Percentiles rank a stretch among this genome's conserved stretches.
These are phyloP conservation scores for Trichoderma gracile DNA, from an alignment of 2,329 filamentous ascomycete genomes.

Conservation along the genomic window DNA sequence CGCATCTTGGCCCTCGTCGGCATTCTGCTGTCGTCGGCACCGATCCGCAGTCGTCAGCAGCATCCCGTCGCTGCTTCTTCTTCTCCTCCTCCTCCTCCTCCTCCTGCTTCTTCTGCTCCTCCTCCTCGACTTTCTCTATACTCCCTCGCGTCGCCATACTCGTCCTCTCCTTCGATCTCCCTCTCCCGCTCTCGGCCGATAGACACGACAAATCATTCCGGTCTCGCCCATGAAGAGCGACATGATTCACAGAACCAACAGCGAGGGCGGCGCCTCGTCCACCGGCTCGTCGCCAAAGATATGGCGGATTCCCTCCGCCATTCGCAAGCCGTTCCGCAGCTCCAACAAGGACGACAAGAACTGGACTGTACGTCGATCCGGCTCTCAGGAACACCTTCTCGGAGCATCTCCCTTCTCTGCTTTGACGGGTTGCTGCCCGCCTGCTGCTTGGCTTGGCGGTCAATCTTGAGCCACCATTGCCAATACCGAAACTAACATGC, in stretches of 20 bases:
- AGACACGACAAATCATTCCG: not conserved
- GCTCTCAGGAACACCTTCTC: too few relatives aligned
- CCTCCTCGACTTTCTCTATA: not conserved
- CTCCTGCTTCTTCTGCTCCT: not conserved
- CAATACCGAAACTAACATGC: slow-evolving; percentile 1
- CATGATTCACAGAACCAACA: slow-evolving; percentile 38
- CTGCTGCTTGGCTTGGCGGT: not conserved
- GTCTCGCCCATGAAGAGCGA: slow-evolving; percentile 6
- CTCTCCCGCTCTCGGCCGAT: not conserved
- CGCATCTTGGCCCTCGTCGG: not conserved
- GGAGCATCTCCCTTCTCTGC: not conserved
- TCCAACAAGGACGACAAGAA: slow-evolving; percentile 30
- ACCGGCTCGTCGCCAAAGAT: slow-evolving; percentile 28
- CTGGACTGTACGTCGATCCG: slow-evolving; percentile 26
- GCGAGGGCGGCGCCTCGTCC: slow-evolving; percentile 32
- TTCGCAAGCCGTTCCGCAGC: slow-evolving; percentile 30
- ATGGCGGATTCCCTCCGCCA: slow-evolving; percentile 31
- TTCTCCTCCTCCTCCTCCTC: not conserved
- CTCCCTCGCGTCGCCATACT: not conserved
- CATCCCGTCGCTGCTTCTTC: not conserved
- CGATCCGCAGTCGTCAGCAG: too few relatives aligned
- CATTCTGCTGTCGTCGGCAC: too few relatives aligned
- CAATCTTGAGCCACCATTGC: not conserved
- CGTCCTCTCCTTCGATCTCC: not conserved
- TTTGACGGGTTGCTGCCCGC: not conserved